These are phyloP conservation scores for Cicer bijugum DNA, from an alignment of 306 rosid genomes.

Conservation along the genomic window DNA sequence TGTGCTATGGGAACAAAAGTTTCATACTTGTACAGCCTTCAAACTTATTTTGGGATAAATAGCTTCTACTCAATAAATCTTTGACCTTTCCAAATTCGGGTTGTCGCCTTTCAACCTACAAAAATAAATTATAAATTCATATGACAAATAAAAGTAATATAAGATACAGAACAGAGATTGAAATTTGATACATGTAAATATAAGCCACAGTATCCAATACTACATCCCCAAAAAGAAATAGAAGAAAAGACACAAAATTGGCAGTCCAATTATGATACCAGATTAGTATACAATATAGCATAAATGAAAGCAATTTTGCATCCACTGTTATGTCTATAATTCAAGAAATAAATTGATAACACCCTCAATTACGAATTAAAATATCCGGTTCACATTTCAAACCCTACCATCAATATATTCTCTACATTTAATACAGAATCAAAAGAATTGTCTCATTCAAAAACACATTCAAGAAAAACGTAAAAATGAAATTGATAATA, in stretches of 20 bases:
- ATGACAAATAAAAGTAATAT: neutral
- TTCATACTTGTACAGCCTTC: conserved; percentile 60
- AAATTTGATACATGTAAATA: neutral
- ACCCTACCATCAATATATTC: neutral
- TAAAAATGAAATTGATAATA: neutral
- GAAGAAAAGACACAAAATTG: neutral
- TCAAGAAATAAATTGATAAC: neutral
- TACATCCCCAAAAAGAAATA: too few relatives aligned
- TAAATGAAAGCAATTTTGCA: too few relatives aligned
- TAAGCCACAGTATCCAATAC: neutral
- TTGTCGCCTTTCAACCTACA: conserved; percentile 67
- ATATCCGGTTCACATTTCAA: neutral
- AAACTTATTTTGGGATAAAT: conserved; percentile 47
- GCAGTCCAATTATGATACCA: neutral
- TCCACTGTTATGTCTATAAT: too few relatives aligned
- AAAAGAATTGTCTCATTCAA: too few relatives aligned
- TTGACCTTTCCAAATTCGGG: conserved; percentile 51
- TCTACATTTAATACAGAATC: neutral
- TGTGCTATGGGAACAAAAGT: conserved; percentile 1
- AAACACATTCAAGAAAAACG: too few relatives aligned
- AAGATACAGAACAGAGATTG: conserved; percentile 7
- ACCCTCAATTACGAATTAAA: neutral
- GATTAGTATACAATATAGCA: too few relatives aligned
- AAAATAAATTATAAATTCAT: conserved; percentile 37
- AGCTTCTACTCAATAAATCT: conserved; percentile 50